These are phyloP conservation scores for Phytophthora tentaculata DNA, from an alignment of 352 stramenopile species.

Conservation along the genomic window DNA sequence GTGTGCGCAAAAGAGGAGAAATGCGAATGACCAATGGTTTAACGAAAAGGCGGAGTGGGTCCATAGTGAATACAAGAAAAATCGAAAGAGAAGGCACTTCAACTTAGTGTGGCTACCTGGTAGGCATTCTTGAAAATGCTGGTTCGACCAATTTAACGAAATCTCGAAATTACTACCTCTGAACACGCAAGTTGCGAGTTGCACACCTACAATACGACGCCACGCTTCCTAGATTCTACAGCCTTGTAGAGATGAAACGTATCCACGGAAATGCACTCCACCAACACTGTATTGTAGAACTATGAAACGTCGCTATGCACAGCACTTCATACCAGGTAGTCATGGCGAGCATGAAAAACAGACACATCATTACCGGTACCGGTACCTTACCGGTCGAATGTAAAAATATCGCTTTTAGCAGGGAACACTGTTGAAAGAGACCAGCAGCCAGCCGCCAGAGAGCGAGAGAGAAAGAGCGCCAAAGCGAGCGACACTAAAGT, in stretches of 20 bases:
- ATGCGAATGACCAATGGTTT: constrained; percentile 21
- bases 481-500: constrained; percentile 5
- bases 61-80: neutral
- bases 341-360: neutral
- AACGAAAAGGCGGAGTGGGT: constrained; percentile 17
- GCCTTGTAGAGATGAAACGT: no score
- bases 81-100: constrained; percentile 23
- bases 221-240: no score
- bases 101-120: constrained; percentile 15
- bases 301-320: no score
- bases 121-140: no score
- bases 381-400: neutral
- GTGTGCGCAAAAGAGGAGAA: constrained; percentile 16
- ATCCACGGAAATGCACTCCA: no score
- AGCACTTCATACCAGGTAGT: neutral
- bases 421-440: constrained; percentile 45
- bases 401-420: constrained; percentile 7
- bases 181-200: no score
- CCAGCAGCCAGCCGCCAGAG: constrained; percentile 33
- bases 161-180: no score
- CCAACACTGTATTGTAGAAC: no score
- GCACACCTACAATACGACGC: no score
- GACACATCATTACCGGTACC: neutral
- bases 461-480: constrained; percentile 24
- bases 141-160: neutral